Evolutionary conservation across 1,284 basidiomycete species (phyloP).

Genomic region (Fomitopsis pinicola): DNA sequence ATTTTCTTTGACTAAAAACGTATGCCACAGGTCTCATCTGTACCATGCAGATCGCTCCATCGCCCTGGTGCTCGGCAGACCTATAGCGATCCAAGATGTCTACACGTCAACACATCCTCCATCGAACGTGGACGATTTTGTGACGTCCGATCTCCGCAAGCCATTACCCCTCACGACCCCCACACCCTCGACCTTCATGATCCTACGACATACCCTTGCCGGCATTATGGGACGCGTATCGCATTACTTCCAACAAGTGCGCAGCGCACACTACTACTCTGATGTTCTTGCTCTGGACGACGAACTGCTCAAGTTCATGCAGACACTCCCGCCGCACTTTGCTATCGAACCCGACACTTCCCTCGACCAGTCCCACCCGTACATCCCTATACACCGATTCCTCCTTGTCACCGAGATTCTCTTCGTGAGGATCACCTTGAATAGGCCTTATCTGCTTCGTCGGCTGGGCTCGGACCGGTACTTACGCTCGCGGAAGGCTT

Average conservation of each 20-base stretch:
- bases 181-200: constrained; percentile 84
- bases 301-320: constrained; percentile 78
- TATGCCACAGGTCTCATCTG: constrained; percentile 69
- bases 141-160: constrained; percentile 37
- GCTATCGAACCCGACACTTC: constrained; percentile 75
- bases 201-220: constrained; percentile 81
- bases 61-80: constrained; percentile 87
- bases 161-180: constrained; percentile 63
- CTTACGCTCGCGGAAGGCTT: constrained; percentile 66
- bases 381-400: constrained; percentile 72
- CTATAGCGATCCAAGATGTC: constrained; percentile 83
- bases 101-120: constrained; percentile 84
- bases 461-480: constrained; percentile 73
- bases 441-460: constrained; percentile 75
- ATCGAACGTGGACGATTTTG: constrained; percentile 78
- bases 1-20: background rate
- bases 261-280: constrained; percentile 77
- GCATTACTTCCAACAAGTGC: constrained; percentile 92
- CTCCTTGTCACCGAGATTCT: constrained; percentile 77
- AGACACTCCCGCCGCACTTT: constrained; percentile 74
- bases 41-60: constrained; percentile 92
- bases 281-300: constrained; percentile 85
- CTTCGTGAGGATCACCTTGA: constrained; percentile 75
- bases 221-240: constrained; percentile 89
- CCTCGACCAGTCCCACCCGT: constrained; percentile 62